These are phyloP conservation scores for Sugiyamaella lignohabitans DNA, from an alignment of 805 yeast genomes.

Conservation along the genomic window DNA sequence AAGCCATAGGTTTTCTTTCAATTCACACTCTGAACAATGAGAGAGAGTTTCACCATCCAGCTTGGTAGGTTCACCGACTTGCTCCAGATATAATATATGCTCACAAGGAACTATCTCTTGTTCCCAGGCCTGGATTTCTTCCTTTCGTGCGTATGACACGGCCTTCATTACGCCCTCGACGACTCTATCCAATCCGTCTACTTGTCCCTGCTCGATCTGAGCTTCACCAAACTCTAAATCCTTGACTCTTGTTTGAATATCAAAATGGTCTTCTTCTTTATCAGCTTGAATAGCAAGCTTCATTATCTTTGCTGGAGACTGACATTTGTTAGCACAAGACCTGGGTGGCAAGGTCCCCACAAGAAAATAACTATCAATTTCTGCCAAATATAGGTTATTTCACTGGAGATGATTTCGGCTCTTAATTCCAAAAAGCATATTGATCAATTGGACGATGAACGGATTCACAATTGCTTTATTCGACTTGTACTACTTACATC, in stretches of 20 bases:
- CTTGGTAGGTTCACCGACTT: conserved; percentile 32
- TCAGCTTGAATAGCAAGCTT: conserved; percentile 64
- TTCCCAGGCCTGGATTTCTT: conserved; percentile 88
- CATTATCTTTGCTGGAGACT: conserved; percentile 43
- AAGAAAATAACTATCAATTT: too few species aligned
- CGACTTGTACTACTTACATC: neutral
- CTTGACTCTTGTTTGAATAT: conserved; percentile 39
- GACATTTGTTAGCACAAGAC: conserved; percentile 13
- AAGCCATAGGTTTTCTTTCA: conserved; percentile 80
- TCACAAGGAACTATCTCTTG: conserved; percentile 75
- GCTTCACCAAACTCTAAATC: conserved; percentile 30
- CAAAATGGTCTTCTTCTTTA: conserved; percentile 56
- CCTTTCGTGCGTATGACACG: conserved; percentile 50
- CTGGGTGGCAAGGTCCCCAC: too few species aligned
- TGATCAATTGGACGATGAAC: too few species aligned
- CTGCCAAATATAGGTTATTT: too few species aligned
- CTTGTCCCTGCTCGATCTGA: conserved; percentile 9
- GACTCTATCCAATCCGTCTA: conserved; percentile 22
- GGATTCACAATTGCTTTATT: too few species aligned
- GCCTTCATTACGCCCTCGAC: conserved; percentile 47
- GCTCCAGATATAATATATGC: conserved; percentile 58
- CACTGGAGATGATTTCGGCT: conserved; percentile 6
- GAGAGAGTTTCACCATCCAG: conserved; percentile 16
- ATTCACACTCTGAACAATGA: conserved; percentile 36
- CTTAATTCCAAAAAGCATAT: too few species aligned